Base-by-base conservation (phyloP, 2,329 filamentous ascomycete species). In the Macrophomina tecta region DNA sequence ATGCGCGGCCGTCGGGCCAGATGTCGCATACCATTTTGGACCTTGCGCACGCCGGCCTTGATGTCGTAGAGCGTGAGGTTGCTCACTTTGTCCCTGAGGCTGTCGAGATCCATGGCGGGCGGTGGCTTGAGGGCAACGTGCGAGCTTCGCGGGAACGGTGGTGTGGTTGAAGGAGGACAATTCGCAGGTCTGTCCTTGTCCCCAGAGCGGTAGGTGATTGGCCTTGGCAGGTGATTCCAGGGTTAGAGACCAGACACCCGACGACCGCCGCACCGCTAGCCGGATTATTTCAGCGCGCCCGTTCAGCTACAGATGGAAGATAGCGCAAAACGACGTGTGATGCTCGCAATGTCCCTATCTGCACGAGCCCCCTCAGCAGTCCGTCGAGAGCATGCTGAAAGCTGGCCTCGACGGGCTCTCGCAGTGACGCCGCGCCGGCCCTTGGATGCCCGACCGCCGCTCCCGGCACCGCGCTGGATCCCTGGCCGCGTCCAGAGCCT, bases 1-100 rank as follows among this genome's bases (percentile, higher is more conserved):
- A 32, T 40, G 49, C 58, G 34, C 23, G 45, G 52, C 7, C 12
- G 36, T 62, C 45, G 64, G 71, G 38, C 72, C 67, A 56, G 45
- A 46, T 62, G 46, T 61, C 66, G 66, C 85, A 73, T 83, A 97
- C 94, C 94, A 94, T 97, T 97, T 77, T 97, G 94, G 68, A 96
- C 92, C 81, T 97, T 97, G 73, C 94, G 90, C 73, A 97, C 93
- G 71, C 93, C 91, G 65, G 94, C 94, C 84, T 97, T 97, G 83
- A 97, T 78, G 81, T 97, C 94, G 84, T 97, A 97, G 80, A 97
- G 86, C 74, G 91, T 92, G 86, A 97, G 85, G 83, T 95, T 96
- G 83, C 90, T 90, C 80, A 97, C 93, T 81, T 92, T 90, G 74
- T 92, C 92, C 80, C 92, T 94, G 65, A 97, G 81, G 76, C 86